Evolutionary conservation across 2,329 filamentous ascomycete genomes (phyloP).

Genomic region (Curvularia spicifera): DNA sequence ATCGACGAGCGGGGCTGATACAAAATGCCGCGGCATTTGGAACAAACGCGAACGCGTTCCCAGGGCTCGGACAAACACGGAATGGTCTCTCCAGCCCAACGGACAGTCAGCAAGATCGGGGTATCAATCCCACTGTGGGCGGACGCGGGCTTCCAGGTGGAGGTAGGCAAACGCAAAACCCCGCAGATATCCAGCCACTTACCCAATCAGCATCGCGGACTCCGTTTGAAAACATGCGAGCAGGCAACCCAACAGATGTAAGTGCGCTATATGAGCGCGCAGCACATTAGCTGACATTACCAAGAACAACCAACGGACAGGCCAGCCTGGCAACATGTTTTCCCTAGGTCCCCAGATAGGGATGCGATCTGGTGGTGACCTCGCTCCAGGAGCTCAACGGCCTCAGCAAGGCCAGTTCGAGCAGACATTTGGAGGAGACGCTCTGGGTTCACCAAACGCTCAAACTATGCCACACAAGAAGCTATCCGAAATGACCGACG

Average conservation of each 20-base stretch:
- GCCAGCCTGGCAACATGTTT: conserved; percentile 39
- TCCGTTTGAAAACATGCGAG: conserved; percentile 42
- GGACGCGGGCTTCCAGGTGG: conserved; percentile 36
- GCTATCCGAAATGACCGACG: conserved; percentile 64
- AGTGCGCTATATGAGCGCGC: neutral
- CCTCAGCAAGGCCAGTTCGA: conserved; percentile 43
- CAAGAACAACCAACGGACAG: conserved; percentile 35
- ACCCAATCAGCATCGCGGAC: conserved; percentile 35
- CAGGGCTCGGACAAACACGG: conserved; percentile 52
- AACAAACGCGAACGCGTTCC: conserved; percentile 48
- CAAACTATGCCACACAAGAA: conserved; percentile 51
- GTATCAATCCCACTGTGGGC: conserved; percentile 40
- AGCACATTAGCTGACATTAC: conserved; percentile 14
- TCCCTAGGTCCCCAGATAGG: conserved; percentile 41
- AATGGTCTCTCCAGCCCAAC: conserved; percentile 52
- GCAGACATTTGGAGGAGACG: conserved; percentile 40
- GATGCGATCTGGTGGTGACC: conserved; percentile 27
- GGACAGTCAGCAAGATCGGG: conserved; percentile 46
- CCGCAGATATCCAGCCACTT: conserved; percentile 11
- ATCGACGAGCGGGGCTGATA: conserved; percentile 58
- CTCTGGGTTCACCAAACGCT: conserved; percentile 41
- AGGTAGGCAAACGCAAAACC: conserved; percentile 21
- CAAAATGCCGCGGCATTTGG: conserved; percentile 57
- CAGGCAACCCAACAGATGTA: conserved; percentile 44
- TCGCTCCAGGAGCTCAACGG: conserved; percentile 38